Evolutionary conservation across 805 yeast genomes (phyloP).

Genomic region (Sungouiozyma ichnusensis): DNA sequence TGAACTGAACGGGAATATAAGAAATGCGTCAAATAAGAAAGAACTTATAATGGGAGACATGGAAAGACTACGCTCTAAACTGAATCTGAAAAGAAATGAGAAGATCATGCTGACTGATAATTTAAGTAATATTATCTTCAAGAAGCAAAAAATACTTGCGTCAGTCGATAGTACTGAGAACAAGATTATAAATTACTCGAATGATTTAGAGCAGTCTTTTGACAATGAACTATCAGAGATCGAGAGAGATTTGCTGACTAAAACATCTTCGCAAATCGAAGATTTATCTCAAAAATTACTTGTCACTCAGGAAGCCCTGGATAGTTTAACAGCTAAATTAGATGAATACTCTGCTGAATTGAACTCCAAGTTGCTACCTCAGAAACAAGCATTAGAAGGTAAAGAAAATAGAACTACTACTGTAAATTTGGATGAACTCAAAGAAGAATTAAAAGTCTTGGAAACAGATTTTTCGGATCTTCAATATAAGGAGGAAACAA

Average conservation of each 20-base stretch:
- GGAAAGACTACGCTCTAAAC: constrained; percentile 35
- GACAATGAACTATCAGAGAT: constrained; percentile 38
- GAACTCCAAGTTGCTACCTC: constrained; percentile 47
- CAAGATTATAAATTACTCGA: constrained; percentile 34
- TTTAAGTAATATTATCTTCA: constrained; percentile 27
- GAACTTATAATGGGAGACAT: constrained; percentile 35
- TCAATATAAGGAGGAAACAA: constrained; percentile 21
- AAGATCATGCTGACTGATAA: constrained; percentile 37
- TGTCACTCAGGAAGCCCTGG: constrained; percentile 16
- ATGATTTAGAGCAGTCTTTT: constrained; percentile 47
- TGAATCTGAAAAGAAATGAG: constrained; percentile 35
- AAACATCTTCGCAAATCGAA: constrained; percentile 31
- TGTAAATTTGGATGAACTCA: constrained; percentile 6
- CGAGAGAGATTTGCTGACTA: constrained; percentile 39
- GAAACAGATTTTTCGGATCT: constrained; percentile 23
- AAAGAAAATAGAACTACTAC: constrained; percentile 13
- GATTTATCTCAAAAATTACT: constrained; percentile 39
- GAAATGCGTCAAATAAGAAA: constrained; percentile 26
- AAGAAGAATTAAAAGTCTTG: constrained; percentile 14
- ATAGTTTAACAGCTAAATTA: constrained; percentile 14
- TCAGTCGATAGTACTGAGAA: constrained; percentile 29
- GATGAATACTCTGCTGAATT: constrained; percentile 43
- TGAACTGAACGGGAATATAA: constrained; percentile 35
- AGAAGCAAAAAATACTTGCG: constrained; percentile 28
- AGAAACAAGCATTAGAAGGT: constrained; percentile 31